Evolutionary conservation across 2,329 filamentous ascomycete species (phyloP), one percentile per base, ranked within the genome.

Genomic region (Emericellopsis cladophorae): DNA sequence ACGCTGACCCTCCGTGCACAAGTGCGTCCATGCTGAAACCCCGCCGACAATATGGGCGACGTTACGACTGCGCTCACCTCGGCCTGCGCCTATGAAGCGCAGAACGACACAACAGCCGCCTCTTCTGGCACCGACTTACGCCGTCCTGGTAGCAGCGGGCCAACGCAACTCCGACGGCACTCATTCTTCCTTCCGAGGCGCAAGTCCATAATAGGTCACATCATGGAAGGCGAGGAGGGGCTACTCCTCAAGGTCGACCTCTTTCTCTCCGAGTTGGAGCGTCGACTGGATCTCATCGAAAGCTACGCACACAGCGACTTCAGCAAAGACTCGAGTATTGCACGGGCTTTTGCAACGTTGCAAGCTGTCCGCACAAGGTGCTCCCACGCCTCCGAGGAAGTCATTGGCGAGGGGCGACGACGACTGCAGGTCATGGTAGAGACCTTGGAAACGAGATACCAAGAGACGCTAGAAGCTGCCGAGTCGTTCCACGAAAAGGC

Each of bases 401-500:
- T 95, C 37, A 77, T 96, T 49, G 92, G 88, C 42, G 85, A 84
- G 31, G 89, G 92, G 18, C 81, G 85, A 40, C 78, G 86, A 48
- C 76, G 88, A 45, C 79, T 93, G 44, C 84, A 86, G 48, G 77
- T 96, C 44, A 81, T 96, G 66, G 87, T 98, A 29, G 90, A 96
- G 52, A 95, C 88, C 1, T 68, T 98, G 12, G 92, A 98, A 59
- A 73, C 74, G 23, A 75, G 85, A 47, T 98, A 95, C 61, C 81
- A 93, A 46, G 85, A 92, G 51, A 88, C 84, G 1, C 64, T 98
- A 47, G 81, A 76, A 14, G 84, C 84, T 3, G 87, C 89, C 48
- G 89, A 86, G 55, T 89, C 87, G 0, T 64, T 96, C 51, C 87
- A 92, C 53, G 88, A 95, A 51, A 96, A 96, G 65, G 88, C 90